These are phyloP conservation scores for Aspergillus sp. DNA, from an alignment of 2,329 filamentous ascomycete species.

Conservation along the genomic window DNA sequence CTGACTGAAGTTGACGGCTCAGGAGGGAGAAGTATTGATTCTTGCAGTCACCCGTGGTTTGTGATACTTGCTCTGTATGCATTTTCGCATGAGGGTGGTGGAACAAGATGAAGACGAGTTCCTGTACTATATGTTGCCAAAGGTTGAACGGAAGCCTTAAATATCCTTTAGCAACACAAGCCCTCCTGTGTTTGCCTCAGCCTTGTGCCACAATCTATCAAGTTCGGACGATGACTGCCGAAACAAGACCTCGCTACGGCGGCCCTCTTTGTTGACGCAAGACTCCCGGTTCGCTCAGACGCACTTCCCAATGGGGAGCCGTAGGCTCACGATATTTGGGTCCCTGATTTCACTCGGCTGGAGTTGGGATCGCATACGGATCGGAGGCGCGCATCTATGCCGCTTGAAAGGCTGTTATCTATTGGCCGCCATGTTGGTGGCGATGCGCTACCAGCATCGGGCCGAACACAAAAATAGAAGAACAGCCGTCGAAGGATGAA, in stretches of 20 bases:
- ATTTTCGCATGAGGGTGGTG: too few relatives aligned
- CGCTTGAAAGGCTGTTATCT: background rate
- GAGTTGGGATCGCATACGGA: background rate
- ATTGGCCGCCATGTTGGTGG: background rate
- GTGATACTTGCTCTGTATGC: background rate
- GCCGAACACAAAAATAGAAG: background rate
- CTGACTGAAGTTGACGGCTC: background rate
- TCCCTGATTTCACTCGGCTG: background rate
- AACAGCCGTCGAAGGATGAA: background rate
- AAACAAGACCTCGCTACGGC: too few relatives aligned
- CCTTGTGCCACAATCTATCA: background rate
- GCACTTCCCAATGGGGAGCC: too few relatives aligned
- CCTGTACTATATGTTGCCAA: too few relatives aligned
- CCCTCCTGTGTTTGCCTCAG: background rate
- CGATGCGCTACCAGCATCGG: background rate
- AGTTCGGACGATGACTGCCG: background rate
- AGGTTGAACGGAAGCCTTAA: too few relatives aligned
- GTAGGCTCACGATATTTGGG: too few relatives aligned
- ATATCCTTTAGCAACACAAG: background rate
- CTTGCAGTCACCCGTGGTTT: background rate
- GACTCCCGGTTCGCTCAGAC: too few relatives aligned
- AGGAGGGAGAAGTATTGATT: background rate
- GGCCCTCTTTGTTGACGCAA: too few relatives aligned
- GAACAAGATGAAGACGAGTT: too few relatives aligned
- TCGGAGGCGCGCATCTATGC: background rate